Base-by-base conservation (phyloP, 305 asterid species). In the Solanum chacoense region DNA sequence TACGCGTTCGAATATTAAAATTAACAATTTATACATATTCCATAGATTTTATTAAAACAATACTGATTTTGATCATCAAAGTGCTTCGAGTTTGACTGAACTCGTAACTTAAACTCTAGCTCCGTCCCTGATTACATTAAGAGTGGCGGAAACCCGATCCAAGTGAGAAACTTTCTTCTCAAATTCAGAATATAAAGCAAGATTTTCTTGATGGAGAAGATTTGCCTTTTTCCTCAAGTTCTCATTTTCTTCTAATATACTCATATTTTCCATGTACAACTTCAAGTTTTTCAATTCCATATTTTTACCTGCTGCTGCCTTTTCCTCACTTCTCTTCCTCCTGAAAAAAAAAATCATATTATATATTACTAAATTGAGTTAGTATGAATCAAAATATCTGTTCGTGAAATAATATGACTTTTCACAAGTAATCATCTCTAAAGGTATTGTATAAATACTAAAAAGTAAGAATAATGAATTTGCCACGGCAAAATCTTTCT, bases 181-280 rank as follows among this genome's bases (percentile, higher is more conserved):
- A 67, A 94, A 87, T 80, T 92, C 88, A 36, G 94, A 91, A 90
- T 91, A 88, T 89, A 95, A 89, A 87, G 94, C 93, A 83, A 91
- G 92, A 85, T 94, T 95, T 92, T 95, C 98, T 89, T 93, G 95
- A 89, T 91, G 96, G n/a, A 95, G 95, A 22, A 93, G 88, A 78
- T 65, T 76, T 26, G 96, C 97, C 71, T 93, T 89, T 89, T 90
- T 92, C 91, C 94, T 94, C 89, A 95, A 69, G 67, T 91, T 94
- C 13, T 94, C 96, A 86, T 95, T 95, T 90, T 93, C 96, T 90
- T 93, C 90, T 35, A 90, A 28, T 80, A 95, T 95, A 86, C 91
- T 94, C 83, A 94, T 93, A 90, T 95, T 95, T 94, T 94, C 95
- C 90, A 94, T 93, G 90, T 94, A 94, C 74, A 95, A 87, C 93